A percentile compares a stretch with the other conserved stretches of the same genome.
phyloP scores from a whole-genome alignment of 768 basidiomycete species.

The Leccinum olivaceopallidum region DNA sequence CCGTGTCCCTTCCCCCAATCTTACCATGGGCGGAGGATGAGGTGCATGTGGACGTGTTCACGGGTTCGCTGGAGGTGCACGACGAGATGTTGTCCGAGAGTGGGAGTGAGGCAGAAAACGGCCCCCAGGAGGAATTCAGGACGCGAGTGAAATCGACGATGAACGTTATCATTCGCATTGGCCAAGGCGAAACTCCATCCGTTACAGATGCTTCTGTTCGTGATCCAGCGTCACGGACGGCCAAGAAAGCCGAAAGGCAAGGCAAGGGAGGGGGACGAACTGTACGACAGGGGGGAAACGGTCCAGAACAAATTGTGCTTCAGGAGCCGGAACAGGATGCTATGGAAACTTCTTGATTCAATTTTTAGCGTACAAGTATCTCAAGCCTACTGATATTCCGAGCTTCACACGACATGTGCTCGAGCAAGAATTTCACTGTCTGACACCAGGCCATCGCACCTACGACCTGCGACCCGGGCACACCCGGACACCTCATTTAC shows the following conservation, averaged over 20 bases:
- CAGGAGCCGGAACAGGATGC: conserved; percentile 46
- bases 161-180: conserved; percentile 58
- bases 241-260: conserved; percentile 10
- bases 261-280: conserved; percentile 12
- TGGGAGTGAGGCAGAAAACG: conserved; percentile 55
- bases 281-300: conserved; percentile 1
- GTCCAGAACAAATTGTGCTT: conserved; percentile 33
- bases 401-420: neutral
- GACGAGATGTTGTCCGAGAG: conserved; percentile 64
- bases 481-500: neutral
- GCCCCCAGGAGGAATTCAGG: conserved; percentile 53
- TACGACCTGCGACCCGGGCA: neutral
- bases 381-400: neutral
- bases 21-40: conserved; percentile 68
- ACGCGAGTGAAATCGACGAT: conserved; percentile 74
- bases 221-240: conserved; percentile 2
- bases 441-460: neutral
- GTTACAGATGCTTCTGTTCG: conserved; percentile 14
- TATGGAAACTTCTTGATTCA: conserved; percentile 33
- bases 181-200: conserved; percentile 50
- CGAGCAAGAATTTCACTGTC: neutral
- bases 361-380: neutral
- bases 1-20: conserved; percentile 68
- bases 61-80: conserved; percentile 69
- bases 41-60: conserved; percentile 59